Conservation (phyloP, 2,329 filamentous ascomycete species). For the Neurospora sp. region DNA sequence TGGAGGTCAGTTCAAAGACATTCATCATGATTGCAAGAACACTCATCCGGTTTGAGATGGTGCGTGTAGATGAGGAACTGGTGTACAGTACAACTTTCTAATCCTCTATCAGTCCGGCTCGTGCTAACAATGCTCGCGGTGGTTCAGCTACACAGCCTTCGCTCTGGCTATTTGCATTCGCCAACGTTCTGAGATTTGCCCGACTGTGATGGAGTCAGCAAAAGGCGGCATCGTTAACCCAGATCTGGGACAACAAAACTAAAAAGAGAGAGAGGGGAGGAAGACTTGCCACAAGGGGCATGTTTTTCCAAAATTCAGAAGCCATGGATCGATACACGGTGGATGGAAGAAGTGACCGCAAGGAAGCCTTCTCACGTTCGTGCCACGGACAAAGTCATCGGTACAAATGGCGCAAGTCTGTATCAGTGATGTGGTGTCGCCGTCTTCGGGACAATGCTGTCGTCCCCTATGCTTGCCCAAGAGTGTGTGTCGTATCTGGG, state of each 20-base stretch:
- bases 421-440: neutral
- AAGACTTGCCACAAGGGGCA: slow-evolving; percentile 52
- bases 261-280: slow-evolving; percentile 4
- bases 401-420: slow-evolving; percentile 51
- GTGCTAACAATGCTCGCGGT: neutral
- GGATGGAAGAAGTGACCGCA: slow-evolving; percentile 56
- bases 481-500: neutral
- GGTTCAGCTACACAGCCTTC: neutral
- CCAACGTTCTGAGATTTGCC: neutral
- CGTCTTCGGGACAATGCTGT: neutral
- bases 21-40: neutral
- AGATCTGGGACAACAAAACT: slow-evolving; percentile 15
- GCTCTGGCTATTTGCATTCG: neutral
- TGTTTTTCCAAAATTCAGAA: slow-evolving; percentile 53
- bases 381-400: slow-evolving; percentile 50
- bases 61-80: neutral
- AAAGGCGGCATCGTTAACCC: neutral
- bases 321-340: slow-evolving; percentile 54
- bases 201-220: neutral
- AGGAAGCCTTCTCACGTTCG: slow-evolving; percentile 51
- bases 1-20: neutral
- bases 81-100: neutral
- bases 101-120: neutral
- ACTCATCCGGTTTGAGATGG: neutral
- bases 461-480: neutral